A percentile compares a stretch with the other conserved stretches of the same genome.
phyloP scores from a whole-genome alignment of 148 eudicot genomes.

The Rhododendron kiyosumense region DNA sequence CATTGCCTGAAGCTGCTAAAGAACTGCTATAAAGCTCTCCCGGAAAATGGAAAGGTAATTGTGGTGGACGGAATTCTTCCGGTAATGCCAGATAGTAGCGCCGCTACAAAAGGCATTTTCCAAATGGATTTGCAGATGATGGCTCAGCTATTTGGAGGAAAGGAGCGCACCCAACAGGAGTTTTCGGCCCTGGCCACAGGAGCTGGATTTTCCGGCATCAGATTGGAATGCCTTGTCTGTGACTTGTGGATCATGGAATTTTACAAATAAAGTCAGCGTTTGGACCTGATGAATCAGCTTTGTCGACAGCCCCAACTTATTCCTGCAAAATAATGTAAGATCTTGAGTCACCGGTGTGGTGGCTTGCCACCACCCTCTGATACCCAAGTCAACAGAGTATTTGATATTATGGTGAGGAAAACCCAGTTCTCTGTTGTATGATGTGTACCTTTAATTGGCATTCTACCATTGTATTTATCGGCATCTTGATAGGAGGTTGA shows the following conservation, averaged over 20 bases:
- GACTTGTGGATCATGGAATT: not conserved
- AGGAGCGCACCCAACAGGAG: not conserved
- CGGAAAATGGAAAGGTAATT: not conserved
- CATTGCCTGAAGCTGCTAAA: not conserved
- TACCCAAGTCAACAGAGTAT: too few species aligned
- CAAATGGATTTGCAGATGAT: not conserved
- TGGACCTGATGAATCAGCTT: not conserved
- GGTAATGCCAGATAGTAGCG: not conserved
- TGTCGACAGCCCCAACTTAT: too few species aligned
- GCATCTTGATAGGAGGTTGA: too few species aligned
- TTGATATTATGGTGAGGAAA: too few species aligned
- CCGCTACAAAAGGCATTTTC: not conserved
- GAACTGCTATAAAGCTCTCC: not conserved
- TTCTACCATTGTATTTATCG: too few species aligned
- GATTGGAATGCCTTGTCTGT: not conserved
- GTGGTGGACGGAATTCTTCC: not conserved
- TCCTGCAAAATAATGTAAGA: too few species aligned
- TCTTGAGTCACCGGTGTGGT: too few species aligned
- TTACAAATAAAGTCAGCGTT: not conserved
- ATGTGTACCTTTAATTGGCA: too few species aligned
- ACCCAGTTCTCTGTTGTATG: too few species aligned
- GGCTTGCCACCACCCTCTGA: too few species aligned
- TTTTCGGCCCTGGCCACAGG: not conserved
- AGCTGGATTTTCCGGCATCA: not conserved
- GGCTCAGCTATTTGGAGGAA: not conserved